These are phyloP conservation scores for Entophlyctis luteolus DNA, from an alignment of 192 early-diverging fungal genomes.

Conservation along the genomic window DNA sequence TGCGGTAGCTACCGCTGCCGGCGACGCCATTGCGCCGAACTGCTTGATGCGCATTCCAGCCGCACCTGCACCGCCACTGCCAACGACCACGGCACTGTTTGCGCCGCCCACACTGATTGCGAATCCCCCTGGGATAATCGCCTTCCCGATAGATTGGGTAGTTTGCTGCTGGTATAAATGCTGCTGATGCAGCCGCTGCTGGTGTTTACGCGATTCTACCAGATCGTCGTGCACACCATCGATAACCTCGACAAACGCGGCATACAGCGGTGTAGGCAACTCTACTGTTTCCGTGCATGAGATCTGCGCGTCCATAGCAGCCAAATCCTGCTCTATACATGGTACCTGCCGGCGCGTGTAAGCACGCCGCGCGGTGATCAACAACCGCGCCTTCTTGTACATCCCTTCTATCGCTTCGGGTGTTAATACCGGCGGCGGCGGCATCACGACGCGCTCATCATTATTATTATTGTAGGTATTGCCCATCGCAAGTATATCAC, in stretches of 20 bases:
- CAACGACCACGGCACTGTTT: background rate
- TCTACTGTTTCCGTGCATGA: background rate
- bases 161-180: background rate
- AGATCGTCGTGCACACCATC: slow-evolving; percentile 9
- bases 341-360: background rate
- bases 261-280: background rate
- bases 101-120: background rate
- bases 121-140: slow-evolving; percentile 5
- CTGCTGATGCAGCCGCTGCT: background rate
- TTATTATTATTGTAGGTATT: background rate
- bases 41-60: background rate
- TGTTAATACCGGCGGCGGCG: background rate
- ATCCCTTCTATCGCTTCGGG: background rate
- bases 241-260: background rate
- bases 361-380: background rate
- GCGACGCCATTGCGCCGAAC: background rate
- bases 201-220: background rate
- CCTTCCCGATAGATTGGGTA: too few relatives aligned
- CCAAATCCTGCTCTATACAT: background rate
- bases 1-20: background rate
- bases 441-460: background rate
- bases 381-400: slow-evolving; percentile 9
- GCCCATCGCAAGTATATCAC: background rate
- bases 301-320: background rate
- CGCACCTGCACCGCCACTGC: background rate